Evolutionary conservation across 305 asterid genomes (phyloP).

Genomic region (Plantago coronopus): DNA sequence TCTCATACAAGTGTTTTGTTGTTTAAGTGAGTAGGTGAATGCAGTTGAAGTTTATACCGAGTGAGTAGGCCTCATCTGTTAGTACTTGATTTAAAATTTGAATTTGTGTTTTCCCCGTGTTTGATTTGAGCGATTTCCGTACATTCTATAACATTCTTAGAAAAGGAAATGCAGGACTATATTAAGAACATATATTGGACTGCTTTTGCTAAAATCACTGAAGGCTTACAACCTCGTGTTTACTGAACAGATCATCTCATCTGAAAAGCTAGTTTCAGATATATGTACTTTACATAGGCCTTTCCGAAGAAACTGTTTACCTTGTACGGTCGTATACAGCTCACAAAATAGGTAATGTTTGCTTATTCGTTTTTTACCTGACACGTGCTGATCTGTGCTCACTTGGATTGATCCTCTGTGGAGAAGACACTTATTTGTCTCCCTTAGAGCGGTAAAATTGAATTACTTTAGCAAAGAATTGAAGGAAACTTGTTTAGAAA

Average conservation of each 20-base stretch:
- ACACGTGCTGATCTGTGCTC: neutral
- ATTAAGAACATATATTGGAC: neutral
- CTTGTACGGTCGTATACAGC: slow-evolving; percentile 20
- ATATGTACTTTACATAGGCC: slow-evolving; percentile 16
- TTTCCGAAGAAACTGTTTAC: slow-evolving; percentile 20
- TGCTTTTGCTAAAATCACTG: neutral
- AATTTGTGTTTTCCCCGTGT: too few species aligned
- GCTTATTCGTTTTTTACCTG: neutral
- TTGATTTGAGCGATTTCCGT: neutral
- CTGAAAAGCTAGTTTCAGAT: slow-evolving; percentile 24
- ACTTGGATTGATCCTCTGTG: too few species aligned
- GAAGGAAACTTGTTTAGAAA: neutral
- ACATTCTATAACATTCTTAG: neutral
- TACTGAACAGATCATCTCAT: slow-evolving; percentile 20
- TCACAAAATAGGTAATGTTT: slow-evolving; percentile 24
- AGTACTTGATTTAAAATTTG: too few species aligned
- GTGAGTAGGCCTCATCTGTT: too few species aligned
- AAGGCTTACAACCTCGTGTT: slow-evolving; percentile 15
- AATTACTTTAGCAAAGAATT: too few species aligned
- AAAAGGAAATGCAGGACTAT: too few species aligned
- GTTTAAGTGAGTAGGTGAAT: too few species aligned
- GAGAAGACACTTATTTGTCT: too few species aligned
- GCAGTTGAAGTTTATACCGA: too few species aligned
- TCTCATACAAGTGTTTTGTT: too few species aligned
- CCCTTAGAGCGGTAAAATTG: too few species aligned